phyloP scores from a whole-genome alignment of 1,284 basidiomycete genomes.

The Ustilago trichophora region DNA sequence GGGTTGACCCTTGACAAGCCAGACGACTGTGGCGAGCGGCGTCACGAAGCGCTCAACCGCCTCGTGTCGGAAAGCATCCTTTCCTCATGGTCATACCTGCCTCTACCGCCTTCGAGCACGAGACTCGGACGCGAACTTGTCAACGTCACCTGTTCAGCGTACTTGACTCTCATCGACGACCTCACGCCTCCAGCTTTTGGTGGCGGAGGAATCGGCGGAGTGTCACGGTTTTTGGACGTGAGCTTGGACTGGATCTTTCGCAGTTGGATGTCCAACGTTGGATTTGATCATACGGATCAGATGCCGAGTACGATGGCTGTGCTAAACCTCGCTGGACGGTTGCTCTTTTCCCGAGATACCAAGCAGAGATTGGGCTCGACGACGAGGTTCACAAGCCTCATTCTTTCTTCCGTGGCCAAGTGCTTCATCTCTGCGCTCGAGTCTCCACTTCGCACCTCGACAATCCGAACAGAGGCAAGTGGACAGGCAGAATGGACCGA shows the following conservation, averaged over 20 bases:
- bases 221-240: conserved; percentile 22
- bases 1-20: neutral
- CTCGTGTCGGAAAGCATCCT: conserved; percentile 26
- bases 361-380: too few relatives aligned
- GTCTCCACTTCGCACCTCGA: conserved; percentile 3
- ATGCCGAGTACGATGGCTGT: neutral
- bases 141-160: conserved; percentile 16
- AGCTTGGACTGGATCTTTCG: conserved; percentile 28
- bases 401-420: conserved; percentile 13
- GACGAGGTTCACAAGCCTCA: neutral
- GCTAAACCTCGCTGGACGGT: neutral
- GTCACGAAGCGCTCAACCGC: conserved; percentile 17
- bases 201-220: neutral
- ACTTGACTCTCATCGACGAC: conserved; percentile 7
- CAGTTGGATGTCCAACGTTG: conserved; percentile 9
- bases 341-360: too few relatives aligned
- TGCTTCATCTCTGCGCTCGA: conserved; percentile 16
- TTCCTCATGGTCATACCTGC: conserved; percentile 38
- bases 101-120: conserved; percentile 24
- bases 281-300: conserved; percentile 15
- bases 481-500: conserved; percentile 1
- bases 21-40: conserved; percentile 22
- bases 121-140: conserved; percentile 6
- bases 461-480: neutral
- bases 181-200: neutral